Conservation (phyloP, 139 green algal genomes). For the Tetradesmus obliquus region DNA sequence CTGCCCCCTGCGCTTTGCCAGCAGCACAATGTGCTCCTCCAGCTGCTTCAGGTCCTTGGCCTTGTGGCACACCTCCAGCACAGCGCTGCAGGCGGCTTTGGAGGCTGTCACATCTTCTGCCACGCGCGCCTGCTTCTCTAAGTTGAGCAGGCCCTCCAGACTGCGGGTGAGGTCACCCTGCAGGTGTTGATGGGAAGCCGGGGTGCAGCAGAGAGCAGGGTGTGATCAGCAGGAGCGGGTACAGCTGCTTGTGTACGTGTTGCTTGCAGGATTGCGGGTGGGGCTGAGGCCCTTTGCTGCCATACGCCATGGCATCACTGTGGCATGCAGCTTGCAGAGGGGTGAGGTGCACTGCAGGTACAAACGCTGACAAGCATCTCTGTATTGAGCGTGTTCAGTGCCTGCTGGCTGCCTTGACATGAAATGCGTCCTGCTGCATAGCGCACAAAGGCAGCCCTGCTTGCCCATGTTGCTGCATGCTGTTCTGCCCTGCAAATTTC, state of each 20-base stretch:
- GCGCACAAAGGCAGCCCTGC: neutral
- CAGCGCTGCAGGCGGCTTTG: constrained; percentile 79
- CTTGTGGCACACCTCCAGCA: constrained; percentile 86
- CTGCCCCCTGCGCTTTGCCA: constrained; percentile 97
- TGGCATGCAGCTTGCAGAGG: too few species aligned
- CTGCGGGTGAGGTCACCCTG: constrained; percentile 26
- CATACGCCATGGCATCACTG: too few species aligned
- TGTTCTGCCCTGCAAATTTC: neutral
- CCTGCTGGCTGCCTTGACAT: neutral
- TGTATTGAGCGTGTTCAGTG: neutral
- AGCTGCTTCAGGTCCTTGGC: constrained; percentile 90
- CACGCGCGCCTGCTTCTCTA: constrained; percentile 90
- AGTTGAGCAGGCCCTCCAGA: constrained; percentile 82
- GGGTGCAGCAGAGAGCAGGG: neutral
- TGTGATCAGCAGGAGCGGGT: neutral
- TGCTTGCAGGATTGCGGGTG: neutral
- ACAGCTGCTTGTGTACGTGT: neutral
- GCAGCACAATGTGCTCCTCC: constrained; percentile 93
- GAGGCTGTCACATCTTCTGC: constrained; percentile 89
- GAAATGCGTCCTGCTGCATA: neutral
- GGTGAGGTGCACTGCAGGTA: too few species aligned
- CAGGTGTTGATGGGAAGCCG: neutral
- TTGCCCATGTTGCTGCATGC: neutral
- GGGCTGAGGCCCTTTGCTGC: too few species aligned
- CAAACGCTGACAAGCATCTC: too few species aligned